A percentile compares a stretch with the other conserved stretches of the same genome.
phyloP scores from a whole-genome alignment of 2,329 filamentous ascomycete species.

The Hypomyces rosellus region DNA sequence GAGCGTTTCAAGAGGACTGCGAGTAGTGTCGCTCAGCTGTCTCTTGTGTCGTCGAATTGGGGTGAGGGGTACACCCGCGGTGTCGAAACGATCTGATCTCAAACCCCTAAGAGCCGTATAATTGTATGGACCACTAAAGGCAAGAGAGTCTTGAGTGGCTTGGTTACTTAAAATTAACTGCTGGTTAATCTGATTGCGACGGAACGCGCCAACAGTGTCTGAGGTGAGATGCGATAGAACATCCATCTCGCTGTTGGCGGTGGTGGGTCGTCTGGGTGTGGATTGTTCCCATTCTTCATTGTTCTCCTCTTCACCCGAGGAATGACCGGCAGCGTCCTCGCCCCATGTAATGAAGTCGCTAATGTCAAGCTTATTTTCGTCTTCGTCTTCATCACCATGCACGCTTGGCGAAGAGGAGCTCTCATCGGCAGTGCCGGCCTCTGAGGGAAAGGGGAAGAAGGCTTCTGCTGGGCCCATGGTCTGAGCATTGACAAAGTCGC shows the following conservation, averaged over 20 bases:
- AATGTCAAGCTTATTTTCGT: conserved; percentile 57
- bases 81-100: conserved; percentile 59
- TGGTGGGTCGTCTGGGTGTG: conserved; percentile 46
- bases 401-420: conserved; percentile 32
- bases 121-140: conserved; percentile 55
- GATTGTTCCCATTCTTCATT: conserved; percentile 43
- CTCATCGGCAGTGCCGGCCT: conserved; percentile 49
- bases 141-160: conserved; percentile 55
- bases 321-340: conserved; percentile 44
- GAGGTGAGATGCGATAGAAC: conserved; percentile 54
- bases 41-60: conserved; percentile 56
- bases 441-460: conserved; percentile 64
- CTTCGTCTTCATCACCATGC: conserved; percentile 55
- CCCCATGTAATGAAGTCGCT: conserved; percentile 69
- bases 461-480: conserved; percentile 68
- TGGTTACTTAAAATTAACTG: conserved; percentile 55
- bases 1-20: conserved; percentile 43
- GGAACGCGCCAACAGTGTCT: conserved; percentile 72
- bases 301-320: conserved; percentile 54
- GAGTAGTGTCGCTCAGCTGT: conserved; percentile 35
- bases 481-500: conserved; percentile 55
- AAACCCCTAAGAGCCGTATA: conserved; percentile 56
- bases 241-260: conserved; percentile 41
- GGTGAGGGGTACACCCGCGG: conserved; percentile 62
- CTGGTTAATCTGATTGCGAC: conserved; percentile 58